A percentile compares a stretch with the other conserved stretches of the same genome.
phyloP scores from a whole-genome alignment of 441 rosid species.

The Eruca vesicaria region DNA sequence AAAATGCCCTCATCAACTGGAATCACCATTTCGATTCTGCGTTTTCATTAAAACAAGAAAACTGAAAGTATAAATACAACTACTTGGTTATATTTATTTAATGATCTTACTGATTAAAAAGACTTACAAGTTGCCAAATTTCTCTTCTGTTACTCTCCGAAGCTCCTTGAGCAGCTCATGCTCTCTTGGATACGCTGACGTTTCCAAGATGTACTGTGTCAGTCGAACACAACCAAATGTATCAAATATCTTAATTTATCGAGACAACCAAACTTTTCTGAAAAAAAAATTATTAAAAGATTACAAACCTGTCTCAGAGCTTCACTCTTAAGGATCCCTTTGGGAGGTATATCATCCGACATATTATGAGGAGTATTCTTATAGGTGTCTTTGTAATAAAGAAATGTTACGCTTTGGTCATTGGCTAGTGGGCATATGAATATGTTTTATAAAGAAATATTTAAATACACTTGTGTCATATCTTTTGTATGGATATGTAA shows the following conservation, averaged over 20 bases:
- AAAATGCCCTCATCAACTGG: constrained; percentile 56
- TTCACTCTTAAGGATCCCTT: constrained; percentile 27
- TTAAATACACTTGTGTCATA: neutral
- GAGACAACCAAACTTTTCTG: neutral
- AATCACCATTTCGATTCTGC: constrained; percentile 37
- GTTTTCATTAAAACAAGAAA: neutral
- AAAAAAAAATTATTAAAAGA: neutral
- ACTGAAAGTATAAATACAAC: neutral
- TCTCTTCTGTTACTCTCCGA: constrained; percentile 39
- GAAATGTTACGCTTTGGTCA: neutral
- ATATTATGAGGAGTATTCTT: neutral
- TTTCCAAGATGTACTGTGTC: constrained; percentile 45
- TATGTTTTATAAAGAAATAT: neutral
- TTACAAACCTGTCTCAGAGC: constrained; percentile 10
- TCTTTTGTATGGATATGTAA: neutral
- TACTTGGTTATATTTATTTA: neutral
- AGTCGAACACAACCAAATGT: neutral
- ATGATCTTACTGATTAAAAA: neutral
- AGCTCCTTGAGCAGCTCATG: constrained; percentile 44
- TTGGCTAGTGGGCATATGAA: neutral
- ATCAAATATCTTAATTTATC: neutral
- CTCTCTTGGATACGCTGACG: constrained; percentile 58
- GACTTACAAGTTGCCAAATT: constrained; percentile 36
- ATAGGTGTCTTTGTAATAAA: constrained; percentile 1
- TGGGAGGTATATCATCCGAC: constrained; percentile 14